Percentiles rank a stretch among this genome's conserved stretches.
Conservation (phyloP, 441 rosid species). For the Gossypium trilobum region DNA sequence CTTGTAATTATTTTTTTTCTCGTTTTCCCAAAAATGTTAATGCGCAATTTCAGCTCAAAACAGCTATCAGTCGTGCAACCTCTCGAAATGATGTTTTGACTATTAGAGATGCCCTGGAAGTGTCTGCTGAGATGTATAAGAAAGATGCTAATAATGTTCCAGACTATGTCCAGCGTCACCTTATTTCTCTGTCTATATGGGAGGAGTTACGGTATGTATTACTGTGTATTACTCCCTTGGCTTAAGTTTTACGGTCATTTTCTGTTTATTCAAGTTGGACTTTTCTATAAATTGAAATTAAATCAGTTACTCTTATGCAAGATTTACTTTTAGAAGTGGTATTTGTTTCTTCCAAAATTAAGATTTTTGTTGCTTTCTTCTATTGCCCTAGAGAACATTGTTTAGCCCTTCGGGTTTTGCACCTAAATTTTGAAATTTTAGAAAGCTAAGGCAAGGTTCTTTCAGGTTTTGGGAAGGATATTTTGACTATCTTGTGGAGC, state of each 20-base stretch:
- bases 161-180: conserved; percentile 93
- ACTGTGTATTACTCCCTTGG: conserved; percentile 5
- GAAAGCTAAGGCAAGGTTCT: conserved; percentile 7
- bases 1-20: background rate
- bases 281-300: conserved; percentile 2
- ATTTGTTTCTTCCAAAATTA: background rate
- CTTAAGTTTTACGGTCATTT: conserved; percentile 4
- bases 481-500: conserved; percentile 87
- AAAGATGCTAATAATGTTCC: conserved; percentile 82
- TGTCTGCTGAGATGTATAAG: conserved; percentile 92
- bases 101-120: conserved; percentile 90
- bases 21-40: conserved; percentile 5
- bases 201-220: conserved; percentile 75
- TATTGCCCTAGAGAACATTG: background rate
- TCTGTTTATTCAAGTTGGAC: background rate
- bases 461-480: conserved; percentile 98
- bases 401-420: background rate
- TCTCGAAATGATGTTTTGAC: conserved; percentile 84
- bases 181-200: conserved; percentile 85
- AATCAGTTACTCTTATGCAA: background rate
- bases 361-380: background rate
- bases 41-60: conserved; percentile 65
- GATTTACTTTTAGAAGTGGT: background rate
- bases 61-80: conserved; percentile 85
- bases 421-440: background rate